Evolutionary conservation across 1,284 basidiomycete species (phyloP).

Genomic region (Leccinum angustisporum): DNA sequence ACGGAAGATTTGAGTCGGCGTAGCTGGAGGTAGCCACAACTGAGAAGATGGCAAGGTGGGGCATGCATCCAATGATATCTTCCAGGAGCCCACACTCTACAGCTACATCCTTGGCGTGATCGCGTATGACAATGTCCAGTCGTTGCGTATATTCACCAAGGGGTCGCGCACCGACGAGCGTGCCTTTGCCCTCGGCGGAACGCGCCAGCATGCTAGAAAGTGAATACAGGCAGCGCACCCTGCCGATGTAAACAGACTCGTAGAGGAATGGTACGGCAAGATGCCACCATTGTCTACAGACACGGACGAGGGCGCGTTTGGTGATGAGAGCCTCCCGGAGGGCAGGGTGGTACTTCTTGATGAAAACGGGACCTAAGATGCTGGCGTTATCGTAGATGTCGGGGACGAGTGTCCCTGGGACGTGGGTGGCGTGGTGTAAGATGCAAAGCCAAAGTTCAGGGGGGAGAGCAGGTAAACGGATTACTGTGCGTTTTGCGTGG

Average conservation of each 20-base stretch:
- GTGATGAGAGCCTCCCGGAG: slow-evolving; percentile 30
- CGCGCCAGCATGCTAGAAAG: slow-evolving; percentile 25
- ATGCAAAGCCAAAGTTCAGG: slow-evolving; percentile 39
- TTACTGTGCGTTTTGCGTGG: neutral
- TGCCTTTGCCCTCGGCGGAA: slow-evolving; percentile 12
- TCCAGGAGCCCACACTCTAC: slow-evolving; percentile 15
- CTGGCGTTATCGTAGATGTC: slow-evolving; percentile 25
- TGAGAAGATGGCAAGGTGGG: slow-evolving; percentile 30
- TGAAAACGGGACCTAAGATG: slow-evolving; percentile 11
- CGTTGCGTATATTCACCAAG: slow-evolving; percentile 35
- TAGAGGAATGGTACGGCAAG: slow-evolving; percentile 36
- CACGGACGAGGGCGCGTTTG: slow-evolving; percentile 37
- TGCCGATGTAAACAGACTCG: slow-evolving; percentile 30
- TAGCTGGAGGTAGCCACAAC: slow-evolving; percentile 15
- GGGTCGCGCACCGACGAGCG: slow-evolving; percentile 9
- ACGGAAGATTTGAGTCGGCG: neutral
- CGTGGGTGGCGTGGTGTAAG: slow-evolving; percentile 33
- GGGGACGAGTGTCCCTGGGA: slow-evolving; percentile 29
- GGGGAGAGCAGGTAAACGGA: slow-evolving; percentile 27
- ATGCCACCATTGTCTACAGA: slow-evolving; percentile 40
- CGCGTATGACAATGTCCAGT: slow-evolving; percentile 36
- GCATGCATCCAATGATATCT: slow-evolving; percentile 28
- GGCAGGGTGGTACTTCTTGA: slow-evolving; percentile 7
- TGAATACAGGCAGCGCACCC: slow-evolving; percentile 22
- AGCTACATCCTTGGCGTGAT: slow-evolving; percentile 8